Conservation (phyloP, 495 filamentous ascomycete species). For the Parathielavia appendiculata region DNA sequence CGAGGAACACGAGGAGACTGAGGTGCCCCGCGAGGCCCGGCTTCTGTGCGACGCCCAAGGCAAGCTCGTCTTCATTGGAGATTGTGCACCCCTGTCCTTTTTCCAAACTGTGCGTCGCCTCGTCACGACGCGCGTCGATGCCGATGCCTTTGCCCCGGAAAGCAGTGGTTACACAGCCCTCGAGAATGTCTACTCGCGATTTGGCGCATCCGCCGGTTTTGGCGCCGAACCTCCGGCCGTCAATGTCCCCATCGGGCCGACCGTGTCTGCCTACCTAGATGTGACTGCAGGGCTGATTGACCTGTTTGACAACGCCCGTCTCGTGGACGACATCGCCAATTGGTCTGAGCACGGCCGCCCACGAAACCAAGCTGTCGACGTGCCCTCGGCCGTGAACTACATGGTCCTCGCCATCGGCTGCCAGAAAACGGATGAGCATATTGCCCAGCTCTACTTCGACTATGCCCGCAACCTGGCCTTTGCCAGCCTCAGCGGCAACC, state of each 20-base stretch:
- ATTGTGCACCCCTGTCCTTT: constrained; percentile 63
- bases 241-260: constrained; percentile 16
- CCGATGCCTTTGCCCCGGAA: constrained; percentile 59
- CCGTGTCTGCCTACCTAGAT: constrained; percentile 35
- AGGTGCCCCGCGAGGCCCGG: constrained; percentile 46
- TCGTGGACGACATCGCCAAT: constrained; percentile 27
- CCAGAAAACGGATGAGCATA: constrained; percentile 48
- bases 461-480: constrained; percentile 53
- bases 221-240: constrained; percentile 22
- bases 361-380: constrained; percentile 30
- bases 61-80: constrained; percentile 61
- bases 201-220: background rate
- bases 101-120: constrained; percentile 63
- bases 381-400: constrained; percentile 52
- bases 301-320: constrained; percentile 34
- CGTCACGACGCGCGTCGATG: constrained; percentile 58
- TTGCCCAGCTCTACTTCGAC: constrained; percentile 51
- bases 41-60: constrained; percentile 55
- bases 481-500: constrained; percentile 50
- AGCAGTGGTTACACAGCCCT: constrained; percentile 60
- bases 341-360: constrained; percentile 26
- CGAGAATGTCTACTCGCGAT: constrained; percentile 41
- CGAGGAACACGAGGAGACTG: constrained; percentile 39
- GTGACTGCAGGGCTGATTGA: constrained; percentile 40
- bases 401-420: constrained; percentile 57